Percentiles rank a stretch among this genome's conserved stretches.
These are phyloP conservation scores for Filosporella fistucella DNA, from an alignment of 495 filamentous ascomycete genomes.

Conservation along the genomic window DNA sequence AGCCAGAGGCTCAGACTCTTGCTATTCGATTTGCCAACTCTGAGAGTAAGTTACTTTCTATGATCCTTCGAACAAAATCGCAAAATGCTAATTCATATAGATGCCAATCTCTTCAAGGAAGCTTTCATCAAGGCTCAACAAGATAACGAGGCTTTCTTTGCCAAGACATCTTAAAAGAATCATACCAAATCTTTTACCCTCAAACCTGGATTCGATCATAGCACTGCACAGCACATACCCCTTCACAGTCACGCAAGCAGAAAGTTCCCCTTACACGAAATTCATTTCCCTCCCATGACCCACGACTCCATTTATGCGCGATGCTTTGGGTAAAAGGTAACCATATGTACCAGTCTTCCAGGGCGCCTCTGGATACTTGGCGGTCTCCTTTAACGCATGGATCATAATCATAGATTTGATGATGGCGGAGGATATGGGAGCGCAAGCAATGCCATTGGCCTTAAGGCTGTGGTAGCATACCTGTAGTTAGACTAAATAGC, in stretches of 20 bases:
- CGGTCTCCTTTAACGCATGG: slow-evolving; percentile 11
- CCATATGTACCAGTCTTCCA: slow-evolving; percentile 8
- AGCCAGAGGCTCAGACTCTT: slow-evolving; percentile 91
- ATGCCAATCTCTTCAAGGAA: slow-evolving; percentile 97
- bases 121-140: slow-evolving; percentile 97
- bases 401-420: slow-evolving; percentile 20
- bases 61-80: background rate
- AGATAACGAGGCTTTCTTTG: slow-evolving; percentile 87
- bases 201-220: slow-evolving; percentile 4
- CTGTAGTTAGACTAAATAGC: slow-evolving; percentile 30
- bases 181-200: background rate
- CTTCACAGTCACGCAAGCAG: slow-evolving; percentile 14
- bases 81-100: slow-evolving; percentile 36
- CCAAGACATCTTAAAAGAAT: slow-evolving; percentile 37
- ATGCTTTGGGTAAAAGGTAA: slow-evolving; percentile 10
- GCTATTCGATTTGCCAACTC: slow-evolving; percentile 98
- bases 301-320: slow-evolving; percentile 14
- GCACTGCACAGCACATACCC: slow-evolving; percentile 1
- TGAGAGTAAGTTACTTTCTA: slow-evolving; percentile 68
- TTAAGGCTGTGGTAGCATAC: slow-evolving; percentile 15
- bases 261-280: slow-evolving; percentile 18
- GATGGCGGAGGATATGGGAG: slow-evolving; percentile 20
- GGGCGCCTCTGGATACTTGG: slow-evolving; percentile 10
- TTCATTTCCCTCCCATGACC: slow-evolving; percentile 11
- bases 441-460: slow-evolving; percentile 9